phyloP scores from a whole-genome alignment of 257 asterid genomes.

The Petrea volubilis region DNA sequence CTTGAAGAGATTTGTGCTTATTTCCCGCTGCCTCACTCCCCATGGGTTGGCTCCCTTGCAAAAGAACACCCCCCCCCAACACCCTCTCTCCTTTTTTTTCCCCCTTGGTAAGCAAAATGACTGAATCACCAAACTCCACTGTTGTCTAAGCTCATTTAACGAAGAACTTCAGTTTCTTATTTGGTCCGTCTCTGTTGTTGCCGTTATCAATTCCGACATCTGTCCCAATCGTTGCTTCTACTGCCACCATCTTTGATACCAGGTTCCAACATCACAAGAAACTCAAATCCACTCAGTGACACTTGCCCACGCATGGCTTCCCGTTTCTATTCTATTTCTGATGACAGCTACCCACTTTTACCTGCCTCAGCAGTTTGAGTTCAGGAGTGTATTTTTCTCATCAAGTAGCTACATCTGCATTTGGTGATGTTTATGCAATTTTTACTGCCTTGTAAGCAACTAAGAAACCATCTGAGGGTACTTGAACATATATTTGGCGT shows the following conservation, averaged over 20 bases:
- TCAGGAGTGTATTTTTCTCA: background rate
- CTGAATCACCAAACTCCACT: background rate
- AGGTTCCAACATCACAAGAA: background rate
- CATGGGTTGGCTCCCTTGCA: slow-evolving; percentile 10
- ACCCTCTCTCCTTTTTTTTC: background rate
- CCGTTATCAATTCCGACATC: background rate
- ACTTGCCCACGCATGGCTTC: no score
- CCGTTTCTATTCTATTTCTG: slow-evolving; percentile 9
- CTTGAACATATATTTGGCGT: slow-evolving; percentile 21
- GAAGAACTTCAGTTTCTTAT: background rate
- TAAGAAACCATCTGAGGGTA: background rate
- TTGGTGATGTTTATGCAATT: slow-evolving; percentile 1
- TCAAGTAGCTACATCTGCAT: background rate
- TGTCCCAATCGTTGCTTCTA: no score
- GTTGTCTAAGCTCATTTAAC: background rate
- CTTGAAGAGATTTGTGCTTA: background rate
- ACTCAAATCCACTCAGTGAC: background rate
- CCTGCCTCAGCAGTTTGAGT: background rate
- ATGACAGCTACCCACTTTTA: background rate
- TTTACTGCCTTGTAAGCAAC: slow-evolving; percentile 10
- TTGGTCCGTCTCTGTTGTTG: background rate
- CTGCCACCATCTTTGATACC: background rate
- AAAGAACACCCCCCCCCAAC: no score
- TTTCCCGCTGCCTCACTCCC: background rate
- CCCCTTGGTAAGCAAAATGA: slow-evolving; percentile 2